Conservation (phyloP, 2,329 filamentous ascomycete species). For the Apiospora aurea region DNA sequence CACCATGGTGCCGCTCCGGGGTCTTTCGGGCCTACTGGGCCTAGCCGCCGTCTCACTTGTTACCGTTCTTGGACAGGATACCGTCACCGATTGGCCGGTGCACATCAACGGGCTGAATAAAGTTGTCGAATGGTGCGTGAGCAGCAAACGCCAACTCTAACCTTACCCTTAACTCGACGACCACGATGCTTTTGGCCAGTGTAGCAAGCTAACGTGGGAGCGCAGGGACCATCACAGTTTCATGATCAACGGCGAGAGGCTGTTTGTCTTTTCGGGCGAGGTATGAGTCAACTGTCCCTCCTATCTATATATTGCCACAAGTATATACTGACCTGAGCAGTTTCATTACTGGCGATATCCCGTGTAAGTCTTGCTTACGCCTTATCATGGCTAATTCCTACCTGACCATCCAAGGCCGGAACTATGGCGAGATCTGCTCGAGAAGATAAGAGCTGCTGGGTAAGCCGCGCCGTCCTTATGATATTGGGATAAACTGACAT, state of each 20-base stretch:
- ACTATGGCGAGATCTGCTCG: constrained; percentile 50
- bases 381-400: background rate
- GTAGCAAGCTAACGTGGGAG: background rate
- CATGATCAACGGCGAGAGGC: constrained; percentile 47
- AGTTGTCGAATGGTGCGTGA: constrained; percentile 42
- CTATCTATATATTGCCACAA: background rate
- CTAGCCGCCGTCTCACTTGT: constrained; percentile 25
- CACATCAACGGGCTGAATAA: constrained; percentile 43
- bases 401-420: constrained; percentile 37
- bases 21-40: constrained; percentile 24
- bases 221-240: constrained; percentile 51
- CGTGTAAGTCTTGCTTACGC: constrained; percentile 40
- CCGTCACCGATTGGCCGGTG: constrained; percentile 37
- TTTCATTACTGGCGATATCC: constrained; percentile 53
- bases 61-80: constrained; percentile 29
- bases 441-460: constrained; percentile 52
- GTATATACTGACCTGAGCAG: constrained; percentile 30
- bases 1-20: constrained; percentile 24
- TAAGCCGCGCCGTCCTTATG: constrained; percentile 27
- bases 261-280: constrained; percentile 53
- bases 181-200: background rate
- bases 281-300: constrained; percentile 31
- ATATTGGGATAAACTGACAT: background rate
- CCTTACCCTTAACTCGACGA: background rate
- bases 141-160: background rate